Evolutionary conservation across 140 eudicot species (phyloP).

Genomic region (Senecio squalidus): DNA sequence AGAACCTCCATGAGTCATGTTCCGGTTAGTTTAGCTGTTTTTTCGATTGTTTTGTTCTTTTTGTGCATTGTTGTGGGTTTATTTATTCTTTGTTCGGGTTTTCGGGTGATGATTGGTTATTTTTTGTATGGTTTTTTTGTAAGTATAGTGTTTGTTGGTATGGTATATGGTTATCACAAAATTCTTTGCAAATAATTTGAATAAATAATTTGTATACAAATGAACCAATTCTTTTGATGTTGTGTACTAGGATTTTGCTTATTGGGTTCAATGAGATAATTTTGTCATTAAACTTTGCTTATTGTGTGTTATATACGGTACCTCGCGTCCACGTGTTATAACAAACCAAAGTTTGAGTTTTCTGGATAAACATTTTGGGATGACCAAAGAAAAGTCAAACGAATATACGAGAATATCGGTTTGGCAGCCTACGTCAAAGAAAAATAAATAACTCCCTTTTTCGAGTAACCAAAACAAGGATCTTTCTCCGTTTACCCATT

Average conservation of each 20-base stretch:
- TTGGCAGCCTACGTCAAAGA: too few species aligned
- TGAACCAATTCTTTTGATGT: constrained; percentile 5
- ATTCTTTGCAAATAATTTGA: constrained; percentile 29
- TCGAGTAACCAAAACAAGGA: too few species aligned
- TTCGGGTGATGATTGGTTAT: constrained; percentile 18
- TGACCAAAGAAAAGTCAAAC: too few species aligned
- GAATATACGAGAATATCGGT: too few species aligned
- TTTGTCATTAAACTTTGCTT: too few species aligned
- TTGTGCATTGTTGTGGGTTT: constrained; percentile 17
- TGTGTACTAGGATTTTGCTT: constrained; percentile 1
- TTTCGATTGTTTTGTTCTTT: constrained; percentile 6
- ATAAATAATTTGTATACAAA: too few species aligned
- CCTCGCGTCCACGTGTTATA: too few species aligned
- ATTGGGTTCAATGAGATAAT: neutral
- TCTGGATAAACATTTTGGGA: too few species aligned
- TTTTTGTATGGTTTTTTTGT: constrained; percentile 18
- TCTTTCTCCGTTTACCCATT: too few species aligned
- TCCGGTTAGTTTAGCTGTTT: constrained; percentile 8
- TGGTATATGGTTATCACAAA: constrained; percentile 9
- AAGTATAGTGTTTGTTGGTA: constrained; percentile 8
- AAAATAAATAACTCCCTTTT: too few species aligned
- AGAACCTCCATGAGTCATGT: constrained; percentile 2
- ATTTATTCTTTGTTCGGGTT: constrained; percentile 3
- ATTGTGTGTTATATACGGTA: too few species aligned
- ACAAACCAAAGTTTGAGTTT: too few species aligned